Evolutionary conservation across 345 rosid genomes (phyloP), one percentile per base, ranked within the genome.

Genomic region (Eucalyptus regnans): DNA sequence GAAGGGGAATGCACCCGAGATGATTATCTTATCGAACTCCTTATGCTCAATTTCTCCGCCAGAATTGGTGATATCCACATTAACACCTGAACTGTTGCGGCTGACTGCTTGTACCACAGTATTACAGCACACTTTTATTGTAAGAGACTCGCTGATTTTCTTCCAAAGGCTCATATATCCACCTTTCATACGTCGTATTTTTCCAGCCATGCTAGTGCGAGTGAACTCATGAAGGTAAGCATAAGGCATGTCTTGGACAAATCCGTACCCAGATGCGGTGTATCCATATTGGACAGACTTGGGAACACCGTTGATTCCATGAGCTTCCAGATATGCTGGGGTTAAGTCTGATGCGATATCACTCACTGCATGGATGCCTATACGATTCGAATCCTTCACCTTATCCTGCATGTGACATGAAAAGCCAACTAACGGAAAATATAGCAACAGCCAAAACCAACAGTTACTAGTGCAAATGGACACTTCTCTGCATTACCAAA

Each of bases 151-250:
- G 56, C 90, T 80, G 60, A 95, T 87, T 90, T 93, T 95, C 89
- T 91, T 88, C 97, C 97, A 95, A 7, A 95, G 91, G 56, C 93
- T 92, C 62, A 90, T 91, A 58, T 95, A 94, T 91, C 96, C 97
- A 85, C 94, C 95, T 85, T 90, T 94, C 84, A 95, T 91, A 22
- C 96, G 95, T 23, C 93, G 87, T 31, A 95, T 94, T 90, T 95
- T 95, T 85, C 97, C 95, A 23, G 97, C 97, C 96, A 95, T 95
- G 86, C 96, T 94, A 86, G 95, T 95, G 89, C 95, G 87, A n/a
- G 94, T 94, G 90, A 95, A 95, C 91, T 95, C 97, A 71, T 95
- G 97, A 62, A 95, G 87, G 88, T 94, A 95, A 20, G 96, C 95
- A 64, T 94, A 94, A 49, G 97, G 94, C 97, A 95, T 95, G 89